Conservation (phyloP, 139 green algal species). For the Tetraselmis chui region DNA sequence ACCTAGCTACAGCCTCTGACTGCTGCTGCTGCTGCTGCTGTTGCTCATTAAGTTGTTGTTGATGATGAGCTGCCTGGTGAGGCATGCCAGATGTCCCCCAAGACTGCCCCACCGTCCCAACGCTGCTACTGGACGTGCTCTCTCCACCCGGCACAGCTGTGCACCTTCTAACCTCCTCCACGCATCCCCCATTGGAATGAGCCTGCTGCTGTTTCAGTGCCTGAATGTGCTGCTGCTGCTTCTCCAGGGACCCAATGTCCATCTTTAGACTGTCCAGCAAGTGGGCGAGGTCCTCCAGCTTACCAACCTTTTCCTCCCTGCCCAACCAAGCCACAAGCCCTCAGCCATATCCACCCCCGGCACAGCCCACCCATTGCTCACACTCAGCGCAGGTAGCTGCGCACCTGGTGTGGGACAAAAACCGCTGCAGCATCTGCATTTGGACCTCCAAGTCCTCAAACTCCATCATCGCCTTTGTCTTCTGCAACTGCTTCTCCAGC, state of each 20-base stretch:
- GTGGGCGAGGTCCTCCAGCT: slow-evolving; percentile 38
- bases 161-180: too few relatives aligned
- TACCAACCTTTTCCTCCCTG: slow-evolving; percentile 31
- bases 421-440: slow-evolving; percentile 69
- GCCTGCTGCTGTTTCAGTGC: neutral
- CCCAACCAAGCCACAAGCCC: slow-evolving; percentile 9
- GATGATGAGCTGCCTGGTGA: too few relatives aligned
- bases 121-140: neutral
- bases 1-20: too few relatives aligned
- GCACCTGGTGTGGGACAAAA: slow-evolving; percentile 61
- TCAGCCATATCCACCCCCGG: neutral
- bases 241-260: slow-evolving; percentile 42
- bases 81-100: too few relatives aligned
- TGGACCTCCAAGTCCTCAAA: slow-evolving; percentile 9
- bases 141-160: neutral
- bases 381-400: neutral
- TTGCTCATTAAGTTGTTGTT: too few relatives aligned
- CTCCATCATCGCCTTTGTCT: neutral
- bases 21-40: too few relatives aligned
- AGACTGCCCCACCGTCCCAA: too few relatives aligned
- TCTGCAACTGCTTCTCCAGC: neutral
- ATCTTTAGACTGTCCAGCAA: slow-evolving; percentile 51
- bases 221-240: neutral
- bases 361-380: too few relatives aligned
- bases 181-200: neutral